These are phyloP conservation scores for Amylostereum chailletii DNA, from an alignment of 1,284 basidiomycete genomes.

Conservation along the genomic window DNA sequence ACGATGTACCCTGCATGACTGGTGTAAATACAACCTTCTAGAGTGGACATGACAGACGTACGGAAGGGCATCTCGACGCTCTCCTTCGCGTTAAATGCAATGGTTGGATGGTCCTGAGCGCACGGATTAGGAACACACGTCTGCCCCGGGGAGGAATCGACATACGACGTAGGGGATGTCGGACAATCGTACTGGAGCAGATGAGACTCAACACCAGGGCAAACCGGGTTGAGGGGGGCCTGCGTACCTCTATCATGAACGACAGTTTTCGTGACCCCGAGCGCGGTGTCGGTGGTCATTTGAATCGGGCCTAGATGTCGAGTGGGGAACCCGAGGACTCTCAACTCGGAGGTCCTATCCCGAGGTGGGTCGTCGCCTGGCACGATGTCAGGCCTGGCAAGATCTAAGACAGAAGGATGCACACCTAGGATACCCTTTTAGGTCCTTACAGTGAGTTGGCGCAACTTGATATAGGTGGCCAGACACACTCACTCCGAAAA, in stretches of 20 bases:
- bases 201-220: slow-evolving; percentile 1
- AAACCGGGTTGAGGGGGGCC: not conserved
- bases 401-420: not conserved
- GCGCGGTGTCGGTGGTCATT: slow-evolving; percentile 98
- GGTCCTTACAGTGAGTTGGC: not conserved
- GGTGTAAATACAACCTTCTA: not conserved
- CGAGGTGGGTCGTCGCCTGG: slow-evolving; percentile 85
- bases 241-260: slow-evolving; percentile 67
- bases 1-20: slow-evolving; percentile 49
- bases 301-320: slow-evolving; percentile 81
- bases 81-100: slow-evolving; percentile 74
- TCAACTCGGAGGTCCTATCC: slow-evolving; percentile 82
- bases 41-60: slow-evolving; percentile 28
- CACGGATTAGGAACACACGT: not conserved
- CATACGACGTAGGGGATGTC: slow-evolving; percentile 68
- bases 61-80: slow-evolving; percentile 94
- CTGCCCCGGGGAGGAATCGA: not conserved
- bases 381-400: not conserved
- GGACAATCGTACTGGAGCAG: slow-evolving; percentile 45
- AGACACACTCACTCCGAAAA: slow-evolving; percentile 62
- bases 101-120: slow-evolving; percentile 75
- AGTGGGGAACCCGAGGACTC: slow-evolving; percentile 78
- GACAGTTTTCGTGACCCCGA: slow-evolving; percentile 87
- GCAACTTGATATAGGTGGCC: not conserved
- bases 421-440: slow-evolving; percentile 55